Base-by-base conservation (phyloP, 2,329 filamentous ascomycete genomes). In the Fonsecaea nubica region DNA sequence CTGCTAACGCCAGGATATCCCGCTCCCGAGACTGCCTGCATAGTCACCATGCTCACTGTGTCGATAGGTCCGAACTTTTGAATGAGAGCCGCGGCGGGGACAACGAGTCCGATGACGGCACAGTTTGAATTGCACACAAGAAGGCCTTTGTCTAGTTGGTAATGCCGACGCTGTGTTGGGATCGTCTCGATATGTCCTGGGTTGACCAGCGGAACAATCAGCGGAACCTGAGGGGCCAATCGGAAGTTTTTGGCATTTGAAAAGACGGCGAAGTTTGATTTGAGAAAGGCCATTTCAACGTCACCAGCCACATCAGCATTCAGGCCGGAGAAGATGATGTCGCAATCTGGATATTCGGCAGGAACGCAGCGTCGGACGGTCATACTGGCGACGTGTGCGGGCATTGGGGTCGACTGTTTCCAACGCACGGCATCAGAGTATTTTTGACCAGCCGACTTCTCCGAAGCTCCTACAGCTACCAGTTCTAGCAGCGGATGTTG, bases 191-290 rank as follows among this genome's bases (percentile, higher is more conserved):
- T 86, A 80, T 98, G 94, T 52, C 87, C 81, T 12, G 96, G 88
- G 83, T 98, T 98, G 78, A 98, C 93, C 21, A 93, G 97, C 1
- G 95, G 95, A 8, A 98, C 93, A 71, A 98, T 91, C 75, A 98
- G 89, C 10, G 95, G 95, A 1, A 97, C 93, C 57, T 94, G 84
- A 21, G 93, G 92, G 77, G 97, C 90, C 77, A 90, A 90, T 74
- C 95, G 91, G 85, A 97, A 92, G 86, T 97, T 98, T 81, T 97
- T 97, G 59, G 95, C 93, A 80, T 98, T 99, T 75, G 93, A 97
- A 84, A 99, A 98, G 77, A 97, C 91, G 75, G 92, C 89, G 59
- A 97, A 88, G 76, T 97, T 89, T 68, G 92, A 90, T 76, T 90
- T 90, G 75, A 96, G 86, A 79, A 98, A 98, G 73, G 91, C 91